Base-by-base conservation (phyloP, 2,329 filamentous ascomycete genomes). In the Pestalotiopsis sp. region DNA sequence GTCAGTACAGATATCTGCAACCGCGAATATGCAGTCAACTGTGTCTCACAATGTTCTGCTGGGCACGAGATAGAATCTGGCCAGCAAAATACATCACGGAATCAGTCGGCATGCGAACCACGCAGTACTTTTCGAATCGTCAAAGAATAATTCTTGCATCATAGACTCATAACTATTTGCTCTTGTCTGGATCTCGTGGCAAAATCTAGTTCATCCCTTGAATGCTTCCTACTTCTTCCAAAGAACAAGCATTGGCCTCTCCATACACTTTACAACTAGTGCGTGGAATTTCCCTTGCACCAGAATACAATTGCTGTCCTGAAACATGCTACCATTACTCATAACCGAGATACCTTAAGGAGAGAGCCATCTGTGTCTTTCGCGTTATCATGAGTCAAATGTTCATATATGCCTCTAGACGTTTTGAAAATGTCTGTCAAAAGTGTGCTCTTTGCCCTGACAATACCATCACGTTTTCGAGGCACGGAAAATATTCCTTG, bases 101-200 rank as follows among this genome's bases (percentile, higher is more conserved):
- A 36, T 36, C 31, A 36, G 6, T 36, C 6, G 31, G 31, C 31
- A 7, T 36, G 7, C 31, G 31, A 9, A 36, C 6, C 6, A 9
- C 31, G 31, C 31, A 36, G 31, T 36, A 36, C 6, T 9, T 36
- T 3, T 36, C 31, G 7, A 49, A n/a, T 52, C 20, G 45, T 20
- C 45, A 9, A 17, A 23, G 17, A n/a, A 52, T n/a, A 23, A 23
- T 52, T 52, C 45, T 20, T 62, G 31, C 38, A 38, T 62, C 59
- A 20, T 62, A 20, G 27, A n/a, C 59, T 62, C 59, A 36, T 62
- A 62, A 62, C 27, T 62, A 62, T 62, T 25, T 62, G 59, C 59
- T 20, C 31, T 25, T 25, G 17, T 17, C 4, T 40, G 31, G 23
- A 20, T 36, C 17, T 62, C 59, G 14, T 40, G 20, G 59, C 27